Base-by-base conservation (phyloP, 148 eudicot genomes). In the Vaccinium macrocarpon region DNA sequence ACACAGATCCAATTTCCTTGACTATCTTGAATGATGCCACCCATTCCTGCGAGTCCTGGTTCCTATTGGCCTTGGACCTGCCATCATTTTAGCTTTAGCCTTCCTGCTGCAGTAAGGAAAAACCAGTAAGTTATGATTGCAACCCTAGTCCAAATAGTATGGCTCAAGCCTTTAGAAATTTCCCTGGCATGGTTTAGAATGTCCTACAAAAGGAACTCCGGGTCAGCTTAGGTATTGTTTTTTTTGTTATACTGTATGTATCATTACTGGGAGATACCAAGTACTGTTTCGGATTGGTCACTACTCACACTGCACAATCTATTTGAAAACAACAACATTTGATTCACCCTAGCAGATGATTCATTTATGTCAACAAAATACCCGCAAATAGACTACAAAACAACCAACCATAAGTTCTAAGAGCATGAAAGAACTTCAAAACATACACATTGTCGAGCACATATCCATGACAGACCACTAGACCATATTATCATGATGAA, bases 61-160 rank as follows among this genome's bases (percentile, higher is more conserved):
- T 62, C 0, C 29, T 27, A 13, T 62, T 23, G 70, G 70, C 70
- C 70, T 62, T 23, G 70, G 70, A 23, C 70, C 70, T 62, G 29
- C 70, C 70, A 62, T 9, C 70, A n/a, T 62, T 62, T 62, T 62
- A 62, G 29, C 70, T n/a, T n/a, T 62, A n/a, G n/a, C 62, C n/a
- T 57, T 18, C n/a, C 62, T 18, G n/a, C 62, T 18, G n/a, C 62
- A 57, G 2, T 21, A 57, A 21, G 62, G 62, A 18, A 57, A 56
- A 57, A 57, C n/a, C 9, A 0, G 6, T 19, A 2, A 15, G 66
- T 61, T 61, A 21, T 21, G 66, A 21, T 61, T 21, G 66, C 27
- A 61, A 61, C 66, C 25, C 9, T 61, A 61, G 23, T 61, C 21
- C 8, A 25, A 61, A 61, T 61, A 61, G 27, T 61, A 61, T 19